Percentiles rank a stretch among this genome's conserved stretches.
Conservation (phyloP, 2,329 filamentous ascomycete species). For the Ceratocystiopsis sp. region DNA sequence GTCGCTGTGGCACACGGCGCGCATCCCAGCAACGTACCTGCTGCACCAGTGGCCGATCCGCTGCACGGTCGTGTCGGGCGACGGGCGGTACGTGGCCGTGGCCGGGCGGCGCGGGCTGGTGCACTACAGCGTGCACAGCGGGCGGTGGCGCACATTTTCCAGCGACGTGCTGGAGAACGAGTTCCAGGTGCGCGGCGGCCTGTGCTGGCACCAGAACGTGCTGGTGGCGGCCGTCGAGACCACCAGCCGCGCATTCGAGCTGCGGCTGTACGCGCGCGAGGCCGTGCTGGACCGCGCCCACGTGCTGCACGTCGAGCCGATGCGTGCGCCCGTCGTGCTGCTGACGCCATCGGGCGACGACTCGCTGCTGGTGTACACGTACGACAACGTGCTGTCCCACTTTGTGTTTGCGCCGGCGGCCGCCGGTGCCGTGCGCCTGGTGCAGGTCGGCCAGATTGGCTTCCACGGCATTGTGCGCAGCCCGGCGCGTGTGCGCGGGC, state of each 20-base stretch:
- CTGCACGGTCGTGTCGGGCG: conserved; percentile 70
- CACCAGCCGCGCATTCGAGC: conserved; percentile 59
- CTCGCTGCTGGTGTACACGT: conserved; percentile 88
- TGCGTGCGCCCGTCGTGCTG: conserved; percentile 77
- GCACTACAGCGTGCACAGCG: conserved; percentile 89
- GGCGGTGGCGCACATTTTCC: conserved; percentile 87
- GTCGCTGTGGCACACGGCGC: conserved; percentile 86
- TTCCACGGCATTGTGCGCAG: conserved; percentile 94
- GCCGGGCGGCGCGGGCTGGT: conserved; percentile 83
- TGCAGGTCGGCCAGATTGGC: conserved; percentile 94
- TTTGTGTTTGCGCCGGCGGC: conserved; percentile 62
- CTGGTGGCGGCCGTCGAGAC: conserved; percentile 86
- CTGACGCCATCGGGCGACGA: conserved; percentile 83
- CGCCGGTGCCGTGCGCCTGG: conserved; percentile 52
- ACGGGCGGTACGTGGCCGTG: conserved; percentile 89
- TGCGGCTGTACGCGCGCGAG: conserved; percentile 88
- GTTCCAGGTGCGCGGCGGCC: conserved; percentile 82
- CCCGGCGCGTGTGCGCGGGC: conserved; percentile 74
- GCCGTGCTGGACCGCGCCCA: conserved; percentile 55
- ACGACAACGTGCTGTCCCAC: conserved; percentile 90
- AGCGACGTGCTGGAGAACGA: conserved; percentile 70
- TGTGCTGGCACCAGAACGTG: conserved; percentile 98
- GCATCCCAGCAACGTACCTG: conserved; percentile 71
- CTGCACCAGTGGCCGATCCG: conserved; percentile 88
- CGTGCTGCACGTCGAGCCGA: conserved; percentile 56